A percentile compares a stretch with the other conserved stretches of the same genome.
These are phyloP conservation scores for Fomitopsis pinicola DNA, from an alignment of 1,284 basidiomycete species.

Conservation along the genomic window DNA sequence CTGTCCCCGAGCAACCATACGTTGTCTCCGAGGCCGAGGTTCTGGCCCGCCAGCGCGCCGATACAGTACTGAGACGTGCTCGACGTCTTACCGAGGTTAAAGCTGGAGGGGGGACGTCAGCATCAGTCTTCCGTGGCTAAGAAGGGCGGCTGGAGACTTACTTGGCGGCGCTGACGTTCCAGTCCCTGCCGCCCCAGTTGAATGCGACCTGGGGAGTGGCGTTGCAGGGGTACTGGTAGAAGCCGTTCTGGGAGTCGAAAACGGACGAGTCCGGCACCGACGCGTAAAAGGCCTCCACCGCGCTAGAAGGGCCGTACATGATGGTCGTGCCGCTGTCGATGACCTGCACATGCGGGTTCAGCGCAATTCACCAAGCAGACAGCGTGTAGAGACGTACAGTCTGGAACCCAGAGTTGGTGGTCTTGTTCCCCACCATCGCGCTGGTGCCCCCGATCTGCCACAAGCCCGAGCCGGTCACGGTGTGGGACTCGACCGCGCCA, in stretches of 20 bases:
- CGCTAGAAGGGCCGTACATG: constrained; percentile 44
- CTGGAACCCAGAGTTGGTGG: constrained; percentile 12
- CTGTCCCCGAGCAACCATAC: background rate
- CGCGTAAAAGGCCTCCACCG: constrained; percentile 39
- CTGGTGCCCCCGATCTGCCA: constrained; percentile 20
- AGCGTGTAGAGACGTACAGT: background rate
- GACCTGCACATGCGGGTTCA: background rate
- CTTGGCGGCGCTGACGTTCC: background rate
- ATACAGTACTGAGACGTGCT: background rate
- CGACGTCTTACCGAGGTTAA: background rate
- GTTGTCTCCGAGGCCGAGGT: background rate
- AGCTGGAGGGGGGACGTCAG: background rate
- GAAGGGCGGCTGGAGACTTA: background rate
- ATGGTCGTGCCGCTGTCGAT: constrained; percentile 48
- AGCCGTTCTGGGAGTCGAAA: constrained; percentile 34
- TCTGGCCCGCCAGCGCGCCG: background rate
- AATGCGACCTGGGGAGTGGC: constrained; percentile 9
- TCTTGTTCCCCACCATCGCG: constrained; percentile 6
- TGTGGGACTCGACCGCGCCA: constrained; percentile 35
- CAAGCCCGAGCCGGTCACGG: constrained; percentile 19
- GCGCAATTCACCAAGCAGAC: background rate
- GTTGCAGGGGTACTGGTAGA: constrained; percentile 16
- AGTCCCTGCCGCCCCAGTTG: background rate
- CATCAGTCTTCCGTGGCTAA: background rate
- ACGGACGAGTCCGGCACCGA: constrained; percentile 18